Conservation (phyloP, 129 eudicot species). For the Daucus carota region DNA sequence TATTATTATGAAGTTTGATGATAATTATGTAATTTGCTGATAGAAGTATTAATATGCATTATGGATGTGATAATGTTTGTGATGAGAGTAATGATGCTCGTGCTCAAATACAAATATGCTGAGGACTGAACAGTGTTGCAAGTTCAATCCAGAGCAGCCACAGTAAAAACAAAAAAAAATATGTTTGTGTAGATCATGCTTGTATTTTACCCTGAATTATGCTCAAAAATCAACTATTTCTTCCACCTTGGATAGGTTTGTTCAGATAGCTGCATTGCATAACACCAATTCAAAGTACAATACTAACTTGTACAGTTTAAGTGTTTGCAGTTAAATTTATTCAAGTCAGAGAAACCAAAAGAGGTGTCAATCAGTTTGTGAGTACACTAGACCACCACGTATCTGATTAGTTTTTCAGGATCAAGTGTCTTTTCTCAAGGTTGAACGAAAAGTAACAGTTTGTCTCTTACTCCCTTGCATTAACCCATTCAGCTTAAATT, state of each 20-base stretch:
- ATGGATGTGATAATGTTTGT: not conserved
- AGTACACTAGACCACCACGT: not conserved
- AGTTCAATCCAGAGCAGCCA: not conserved
- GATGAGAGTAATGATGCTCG: not conserved
- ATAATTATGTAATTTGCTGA: not conserved
- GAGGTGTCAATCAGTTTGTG: not conserved
- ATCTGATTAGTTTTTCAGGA: not conserved
- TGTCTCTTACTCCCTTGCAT: not conserved
- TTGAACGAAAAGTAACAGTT: not conserved
- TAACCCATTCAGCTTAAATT: not conserved
- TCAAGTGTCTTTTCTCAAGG: not conserved
- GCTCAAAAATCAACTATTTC: not conserved
- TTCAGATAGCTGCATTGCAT: not conserved
- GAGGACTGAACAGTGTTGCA: not conserved
- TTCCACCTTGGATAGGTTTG: not conserved
- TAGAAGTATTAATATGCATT: not conserved
- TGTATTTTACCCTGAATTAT: not conserved
- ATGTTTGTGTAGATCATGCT: not conserved
- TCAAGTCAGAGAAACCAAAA: not conserved
- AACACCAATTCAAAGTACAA: not conserved
- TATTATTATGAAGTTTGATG: not conserved
- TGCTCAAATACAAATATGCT: not conserved
- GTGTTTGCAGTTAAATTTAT: not conserved
- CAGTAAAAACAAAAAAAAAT: not conserved
- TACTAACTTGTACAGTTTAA: not conserved